Base-by-base conservation (phyloP, 2,329 filamentous ascomycete genomes). In the Xylariaceae sp. region DNA sequence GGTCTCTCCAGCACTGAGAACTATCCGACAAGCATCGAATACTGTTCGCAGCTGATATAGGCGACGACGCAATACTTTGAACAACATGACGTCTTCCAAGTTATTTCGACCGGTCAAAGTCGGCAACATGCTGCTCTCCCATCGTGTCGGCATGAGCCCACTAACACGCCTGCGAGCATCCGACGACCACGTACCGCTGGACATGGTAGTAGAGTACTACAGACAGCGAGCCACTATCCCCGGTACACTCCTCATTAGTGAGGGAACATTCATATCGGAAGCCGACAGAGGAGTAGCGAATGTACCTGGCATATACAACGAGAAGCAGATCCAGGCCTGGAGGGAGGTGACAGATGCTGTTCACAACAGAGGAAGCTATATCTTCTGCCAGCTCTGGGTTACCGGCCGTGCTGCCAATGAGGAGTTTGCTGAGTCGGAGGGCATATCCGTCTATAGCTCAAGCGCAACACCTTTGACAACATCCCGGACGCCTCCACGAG, bases 321-420 rank as follows among this genome's bases (percentile, higher is more conserved):
- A 76, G 2, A 74, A 73, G 41, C 82, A 84, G 65, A 75, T 83
- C 55, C 73, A 74, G 1, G 80, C 74, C 0, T 87, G 84, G 84
- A 80, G 77, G 59, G 72, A 76, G 49, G 73, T 86, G 56, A 83
- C 80, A 1, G 78, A 82, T 56, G 80, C 78, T 1, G 83, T 87
- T 2, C 84, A 88, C 71, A 74, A 74, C 39, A 82, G 83, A 67
- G 80, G 81, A 35, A 76, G 76, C 44, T 80, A 77, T 67, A 84
- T 88, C 55, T 88, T 78, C 72, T 70, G 78, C 1, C 87, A 89
- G 67, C 75, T 89, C 0, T 88, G 84, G 78, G 80, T 79, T 0
- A 74, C 84, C 4, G 86, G 87, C 3, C 80, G 87, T 2, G 77
- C 79, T 2, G 81, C 81, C 0, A 71, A 75, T 45, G 57, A 63